Percentiles rank a stretch among this genome's conserved stretches.
These are phyloP conservation scores for Ramalina intermedia DNA, from an alignment of 495 filamentous ascomycete genomes.

Conservation along the genomic window DNA sequence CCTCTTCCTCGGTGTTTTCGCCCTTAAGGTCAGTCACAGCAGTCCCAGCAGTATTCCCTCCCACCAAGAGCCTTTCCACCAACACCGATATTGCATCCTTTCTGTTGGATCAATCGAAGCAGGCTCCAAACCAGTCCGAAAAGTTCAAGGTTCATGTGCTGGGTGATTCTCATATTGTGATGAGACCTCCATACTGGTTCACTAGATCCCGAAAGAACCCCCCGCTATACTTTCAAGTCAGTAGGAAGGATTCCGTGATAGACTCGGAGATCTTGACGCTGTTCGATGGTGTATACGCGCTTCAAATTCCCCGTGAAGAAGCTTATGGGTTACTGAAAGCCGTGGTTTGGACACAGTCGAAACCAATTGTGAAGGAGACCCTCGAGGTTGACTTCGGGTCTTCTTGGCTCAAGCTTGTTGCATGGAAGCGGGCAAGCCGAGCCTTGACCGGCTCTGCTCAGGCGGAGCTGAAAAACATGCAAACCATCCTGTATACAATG, in stretches of 20 bases:
- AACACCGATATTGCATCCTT: slow-evolving; percentile 20
- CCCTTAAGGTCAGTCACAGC: slow-evolving; percentile 1
- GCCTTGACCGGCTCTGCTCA: slow-evolving; percentile 28
- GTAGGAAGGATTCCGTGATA: slow-evolving; percentile 27
- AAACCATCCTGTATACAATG: slow-evolving; percentile 27
- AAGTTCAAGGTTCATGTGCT: slow-evolving; percentile 46
- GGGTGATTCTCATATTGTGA: slow-evolving; percentile 45
- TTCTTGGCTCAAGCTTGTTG: slow-evolving; percentile 43
- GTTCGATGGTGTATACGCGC: slow-evolving; percentile 43
- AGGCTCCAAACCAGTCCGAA: slow-evolving; percentile 24
- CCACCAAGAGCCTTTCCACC: slow-evolving; percentile 6
- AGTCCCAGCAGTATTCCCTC: slow-evolving; percentile 10
- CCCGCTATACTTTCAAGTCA: slow-evolving; percentile 37
- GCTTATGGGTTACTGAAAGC: slow-evolving; percentile 44
- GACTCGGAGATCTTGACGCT: slow-evolving; percentile 35
- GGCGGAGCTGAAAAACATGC: slow-evolving; percentile 28
- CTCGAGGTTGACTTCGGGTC: slow-evolving; percentile 46
- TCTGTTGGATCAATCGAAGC: slow-evolving; percentile 18
- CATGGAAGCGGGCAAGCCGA: slow-evolving; percentile 38
- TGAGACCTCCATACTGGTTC: slow-evolving; percentile 40
- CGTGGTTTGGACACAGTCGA: slow-evolving; percentile 37
- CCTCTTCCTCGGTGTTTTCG: slow-evolving; percentile 1
- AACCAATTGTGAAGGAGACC: slow-evolving; percentile 36
- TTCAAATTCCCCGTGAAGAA: slow-evolving; percentile 42
- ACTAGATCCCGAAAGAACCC: slow-evolving; percentile 32